Percentiles rank a stretch among this genome's conserved stretches.
phyloP scores from a whole-genome alignment of 495 filamentous ascomycete species.

The Talaromyces nanjingensis region DNA sequence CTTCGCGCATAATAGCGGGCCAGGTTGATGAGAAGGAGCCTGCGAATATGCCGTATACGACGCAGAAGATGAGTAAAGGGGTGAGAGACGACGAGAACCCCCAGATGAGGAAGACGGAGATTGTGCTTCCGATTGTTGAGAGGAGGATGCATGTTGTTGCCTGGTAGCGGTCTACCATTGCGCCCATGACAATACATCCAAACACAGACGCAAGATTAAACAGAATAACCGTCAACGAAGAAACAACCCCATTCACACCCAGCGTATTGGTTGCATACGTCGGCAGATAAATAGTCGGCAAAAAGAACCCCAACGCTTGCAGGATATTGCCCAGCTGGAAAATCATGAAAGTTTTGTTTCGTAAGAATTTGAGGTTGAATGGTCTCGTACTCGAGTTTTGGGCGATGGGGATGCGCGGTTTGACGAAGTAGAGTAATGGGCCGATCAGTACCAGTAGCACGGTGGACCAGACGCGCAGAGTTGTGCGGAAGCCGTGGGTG shows the following conservation, averaged over 20 bases:
- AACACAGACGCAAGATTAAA: slow-evolving; percentile 48
- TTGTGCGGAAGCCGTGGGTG: slow-evolving; percentile 44
- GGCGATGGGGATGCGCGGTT: slow-evolving; percentile 45
- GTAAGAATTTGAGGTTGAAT: slow-evolving; percentile 38
- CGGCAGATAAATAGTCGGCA: slow-evolving; percentile 55
- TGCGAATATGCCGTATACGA: slow-evolving; percentile 59
- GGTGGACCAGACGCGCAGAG: slow-evolving; percentile 40
- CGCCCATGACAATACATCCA: slow-evolving; percentile 50
- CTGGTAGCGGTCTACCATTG: slow-evolving; percentile 47
- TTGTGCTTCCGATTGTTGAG: slow-evolving; percentile 44
- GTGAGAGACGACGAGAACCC: slow-evolving; percentile 46
- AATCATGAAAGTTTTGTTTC: slow-evolving; percentile 37
- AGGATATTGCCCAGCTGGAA: slow-evolving; percentile 48
- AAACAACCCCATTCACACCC: slow-evolving; percentile 23
- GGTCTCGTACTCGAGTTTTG: slow-evolving; percentile 11
- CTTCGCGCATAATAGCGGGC: slow-evolving; percentile 47
- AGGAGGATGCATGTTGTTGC: slow-evolving; percentile 49
- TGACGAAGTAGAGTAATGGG: slow-evolving; percentile 50
- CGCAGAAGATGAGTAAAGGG: slow-evolving; percentile 49
- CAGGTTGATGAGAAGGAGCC: slow-evolving; percentile 51
- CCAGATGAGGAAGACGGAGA: slow-evolving; percentile 60
- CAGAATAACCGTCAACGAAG: slow-evolving; percentile 40
- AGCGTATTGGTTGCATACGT: slow-evolving; percentile 42
- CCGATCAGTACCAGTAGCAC: slow-evolving; percentile 36
- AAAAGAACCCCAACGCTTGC: slow-evolving; percentile 54